Evolutionary conservation across 108 stramenopile species (phyloP), one percentile per base, ranked within the genome.

Genomic region (Fistulifera solaris): DNA sequence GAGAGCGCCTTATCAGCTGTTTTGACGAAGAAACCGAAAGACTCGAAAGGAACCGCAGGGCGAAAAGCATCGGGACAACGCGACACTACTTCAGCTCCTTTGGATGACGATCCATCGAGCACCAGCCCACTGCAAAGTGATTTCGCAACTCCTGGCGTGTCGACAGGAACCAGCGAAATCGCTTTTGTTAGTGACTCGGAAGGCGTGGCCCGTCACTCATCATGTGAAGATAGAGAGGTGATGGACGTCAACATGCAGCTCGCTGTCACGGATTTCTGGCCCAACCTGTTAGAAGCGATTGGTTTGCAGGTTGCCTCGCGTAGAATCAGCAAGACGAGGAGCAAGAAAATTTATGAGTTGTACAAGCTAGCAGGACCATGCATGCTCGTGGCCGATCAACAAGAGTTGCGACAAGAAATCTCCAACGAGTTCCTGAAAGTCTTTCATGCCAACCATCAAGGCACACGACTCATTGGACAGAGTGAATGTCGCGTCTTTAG

Each of bases 291-390:
- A 6, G 54, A 55, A 40, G 28, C 54, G 16, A 24, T 40, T 16
- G 16, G 63, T 27, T 56, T 70, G 5, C 12, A 48, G 5, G 27
- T 52, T 16, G 63, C 54, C 21, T 71, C 55, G 13, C 39, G 54
- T 4, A 63, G 53, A 1, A 63, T 53, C 16, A 25, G 19, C 25
- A 22, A 27, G 13, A 58, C 48, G 64, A 56, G 64, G 27, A 22
- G 16, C 19, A 65, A 65, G 57, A 65, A 58, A 38, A 47, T 39
- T 19, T 65, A 65, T 28, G 64, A 65, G 40, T 38, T 65, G n/a
- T 54, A 65, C 48, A 47, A 35, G 31, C 57, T 58, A 3, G 12
- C 28, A 19, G 48, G 48, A 8, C 56, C 57, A 2, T 53, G n/a
- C 3, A 22, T 22, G 27, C 12, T 1, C 17, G 22, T 27, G 12